phyloP scores from a whole-genome alignment of 352 stramenopile species.

The Pythium sp. region DNA sequence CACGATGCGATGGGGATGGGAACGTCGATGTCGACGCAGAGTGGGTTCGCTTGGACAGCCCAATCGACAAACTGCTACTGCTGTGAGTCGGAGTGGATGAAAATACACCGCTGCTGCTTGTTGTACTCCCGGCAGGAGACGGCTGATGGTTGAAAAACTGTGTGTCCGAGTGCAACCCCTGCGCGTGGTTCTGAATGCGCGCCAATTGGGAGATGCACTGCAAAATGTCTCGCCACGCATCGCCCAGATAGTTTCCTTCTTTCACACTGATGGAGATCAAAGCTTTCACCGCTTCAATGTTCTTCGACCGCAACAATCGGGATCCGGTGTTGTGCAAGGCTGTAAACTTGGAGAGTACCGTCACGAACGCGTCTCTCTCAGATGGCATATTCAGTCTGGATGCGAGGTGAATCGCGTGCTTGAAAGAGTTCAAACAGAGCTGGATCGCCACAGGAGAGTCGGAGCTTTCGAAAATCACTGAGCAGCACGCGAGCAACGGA shows the following conservation, averaged over 20 bases:
- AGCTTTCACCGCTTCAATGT: constrained; percentile 97
- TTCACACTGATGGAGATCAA: constrained; percentile 96
- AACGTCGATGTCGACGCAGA: constrained; percentile 27
- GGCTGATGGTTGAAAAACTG: constrained; percentile 81
- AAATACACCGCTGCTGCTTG: constrained; percentile 17
- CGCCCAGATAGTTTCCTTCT: constrained; percentile 96
- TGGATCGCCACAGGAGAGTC: constrained; percentile 92
- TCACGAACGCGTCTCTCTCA: constrained; percentile 95
- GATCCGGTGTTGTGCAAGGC: constrained; percentile 91
- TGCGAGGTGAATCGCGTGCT: constrained; percentile 93
- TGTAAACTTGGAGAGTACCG: constrained; percentile 96
- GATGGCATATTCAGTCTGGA: constrained; percentile 87
- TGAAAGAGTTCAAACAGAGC: constrained; percentile 94
- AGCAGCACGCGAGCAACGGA: constrained; percentile 95
- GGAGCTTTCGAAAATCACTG: constrained; percentile 94
- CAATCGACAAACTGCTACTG: constrained; percentile 23
- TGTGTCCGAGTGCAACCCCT: constrained; percentile 76
- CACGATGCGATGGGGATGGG: constrained; percentile 46
- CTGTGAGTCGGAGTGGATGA: constrained; percentile 22
- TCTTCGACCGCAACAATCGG: constrained; percentile 94
- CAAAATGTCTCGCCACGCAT: constrained; percentile 96
- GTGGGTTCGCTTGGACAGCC: constrained; percentile 8
- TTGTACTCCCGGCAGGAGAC: constrained; percentile 28
- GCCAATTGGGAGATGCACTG: constrained; percentile 97
- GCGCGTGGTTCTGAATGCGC: constrained; percentile 95